phyloP scores from a whole-genome alignment of 2,329 filamentous ascomycete species.

The Hirsutella minnesotensis region DNA sequence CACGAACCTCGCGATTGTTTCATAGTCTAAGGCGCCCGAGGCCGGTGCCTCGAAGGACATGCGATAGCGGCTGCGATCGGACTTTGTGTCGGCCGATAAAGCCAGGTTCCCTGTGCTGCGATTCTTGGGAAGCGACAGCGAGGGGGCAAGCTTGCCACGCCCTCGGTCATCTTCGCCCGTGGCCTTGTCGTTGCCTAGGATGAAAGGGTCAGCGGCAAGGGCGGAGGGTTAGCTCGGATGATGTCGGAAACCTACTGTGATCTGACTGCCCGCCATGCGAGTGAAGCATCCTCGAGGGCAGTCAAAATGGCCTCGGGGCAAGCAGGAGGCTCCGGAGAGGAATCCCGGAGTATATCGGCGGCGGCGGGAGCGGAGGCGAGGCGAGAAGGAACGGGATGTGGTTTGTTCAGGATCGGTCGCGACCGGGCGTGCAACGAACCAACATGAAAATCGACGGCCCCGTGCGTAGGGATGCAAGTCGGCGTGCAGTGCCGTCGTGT shows the following conservation, averaged over 20 bases:
- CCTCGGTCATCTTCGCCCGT: slow-evolving; percentile 25
- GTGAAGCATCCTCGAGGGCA: slow-evolving; percentile 29
- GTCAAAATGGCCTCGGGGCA: slow-evolving; percentile 7
- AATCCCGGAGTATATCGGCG: background rate
- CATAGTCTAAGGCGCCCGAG: slow-evolving; percentile 47
- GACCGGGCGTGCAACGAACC: slow-evolving; percentile 2
- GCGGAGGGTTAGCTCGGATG: background rate
- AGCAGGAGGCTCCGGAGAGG: background rate
- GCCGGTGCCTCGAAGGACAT: slow-evolving; percentile 67
- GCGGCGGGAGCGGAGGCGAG: slow-evolving; percentile 10
- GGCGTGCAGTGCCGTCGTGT: background rate
- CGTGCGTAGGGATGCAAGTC: background rate
- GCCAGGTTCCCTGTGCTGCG: slow-evolving; percentile 52
- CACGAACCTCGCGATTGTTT: slow-evolving; percentile 59
- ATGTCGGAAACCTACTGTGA: slow-evolving; percentile 21
- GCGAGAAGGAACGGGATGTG: background rate
- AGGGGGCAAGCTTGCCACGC: slow-evolving; percentile 31
- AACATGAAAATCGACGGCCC: slow-evolving; percentile 3
- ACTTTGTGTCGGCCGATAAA: slow-evolving; percentile 29
- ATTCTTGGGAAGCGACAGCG: slow-evolving; percentile 49
- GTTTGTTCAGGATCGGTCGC: background rate
- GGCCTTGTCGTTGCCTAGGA: slow-evolving; percentile 20
- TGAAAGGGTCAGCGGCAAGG: slow-evolving; percentile 8
- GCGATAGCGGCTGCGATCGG: slow-evolving; percentile 51
- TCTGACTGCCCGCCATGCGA: slow-evolving; percentile 29